A percentile compares a stretch with the other conserved stretches of the same genome.
Evolutionary conservation across 1,139 yeast species (phyloP).

Genomic region (Geotrichum restrictum): DNA sequence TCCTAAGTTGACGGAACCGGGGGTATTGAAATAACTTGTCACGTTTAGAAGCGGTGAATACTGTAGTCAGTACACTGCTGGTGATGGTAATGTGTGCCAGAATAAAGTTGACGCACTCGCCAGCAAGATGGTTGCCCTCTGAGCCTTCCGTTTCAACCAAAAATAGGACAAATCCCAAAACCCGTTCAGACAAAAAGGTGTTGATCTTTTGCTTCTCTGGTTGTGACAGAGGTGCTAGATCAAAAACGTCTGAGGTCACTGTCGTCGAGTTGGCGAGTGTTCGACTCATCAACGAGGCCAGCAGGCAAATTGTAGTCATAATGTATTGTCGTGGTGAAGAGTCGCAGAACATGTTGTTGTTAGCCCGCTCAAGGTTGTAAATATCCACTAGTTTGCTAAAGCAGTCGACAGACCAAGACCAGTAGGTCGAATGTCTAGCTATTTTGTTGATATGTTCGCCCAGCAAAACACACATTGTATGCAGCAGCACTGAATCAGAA

Average conservation of each 20-base stretch:
- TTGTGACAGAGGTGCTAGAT: slow-evolving; percentile 5
- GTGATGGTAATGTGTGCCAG: slow-evolving; percentile 12
- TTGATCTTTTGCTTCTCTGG: slow-evolving; percentile 6
- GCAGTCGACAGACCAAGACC: slow-evolving; percentile 19
- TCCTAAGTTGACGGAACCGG: slow-evolving; percentile 17
- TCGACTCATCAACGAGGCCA: slow-evolving; percentile 8
- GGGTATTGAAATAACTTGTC: slow-evolving; percentile 20
- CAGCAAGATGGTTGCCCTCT: slow-evolving; percentile 16
- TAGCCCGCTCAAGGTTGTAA: slow-evolving; percentile 5
- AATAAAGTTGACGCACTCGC: slow-evolving; percentile 17
- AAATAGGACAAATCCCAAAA: slow-evolving; percentile 12
- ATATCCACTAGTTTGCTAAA: slow-evolving; percentile 13
- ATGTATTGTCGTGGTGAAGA: slow-evolving; percentile 1
- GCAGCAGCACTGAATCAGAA: not conserved
- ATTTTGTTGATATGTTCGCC: slow-evolving; percentile 20
- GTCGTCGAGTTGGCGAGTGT: not conserved
- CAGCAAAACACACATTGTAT: slow-evolving; percentile 15
- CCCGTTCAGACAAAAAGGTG: slow-evolving; percentile 12
- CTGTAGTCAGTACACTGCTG: slow-evolving; percentile 5
- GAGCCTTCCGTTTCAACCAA: slow-evolving; percentile 14
- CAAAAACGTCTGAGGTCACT: not conserved
- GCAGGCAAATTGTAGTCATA: slow-evolving; percentile 10
- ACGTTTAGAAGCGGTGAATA: slow-evolving; percentile 10
- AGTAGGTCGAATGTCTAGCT: slow-evolving; percentile 20
- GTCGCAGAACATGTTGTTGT: slow-evolving; percentile 1